Conservation (phyloP, 169 alveolate genomes). For the Babesia ovis region DNA sequence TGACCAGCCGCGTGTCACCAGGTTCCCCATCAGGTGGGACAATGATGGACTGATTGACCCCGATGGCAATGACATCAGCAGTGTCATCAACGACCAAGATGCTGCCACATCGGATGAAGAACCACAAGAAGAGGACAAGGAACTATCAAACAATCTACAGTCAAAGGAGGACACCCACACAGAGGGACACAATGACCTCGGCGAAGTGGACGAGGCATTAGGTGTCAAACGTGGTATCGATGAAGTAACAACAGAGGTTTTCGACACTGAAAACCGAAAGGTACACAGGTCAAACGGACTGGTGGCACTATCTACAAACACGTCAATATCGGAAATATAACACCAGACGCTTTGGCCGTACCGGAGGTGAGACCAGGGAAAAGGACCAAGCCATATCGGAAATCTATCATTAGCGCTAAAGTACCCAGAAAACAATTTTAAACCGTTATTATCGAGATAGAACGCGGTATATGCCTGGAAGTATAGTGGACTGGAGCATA, state of each 20-base stretch:
- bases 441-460: too few species aligned
- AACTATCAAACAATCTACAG: background rate
- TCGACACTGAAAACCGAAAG: background rate
- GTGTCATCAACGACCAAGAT: conserved; percentile 48
- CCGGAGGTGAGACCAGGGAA: too few species aligned
- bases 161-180: too few species aligned
- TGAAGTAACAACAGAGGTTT: background rate
- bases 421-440: too few species aligned
- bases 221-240: conserved; percentile 2
- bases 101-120: conserved; percentile 53
- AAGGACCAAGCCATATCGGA: too few species aligned
- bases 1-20: conserved; percentile 96
- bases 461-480: too few species aligned
- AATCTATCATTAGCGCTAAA: too few species aligned
- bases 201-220: too few species aligned
- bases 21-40: conserved; percentile 95
- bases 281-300: background rate
- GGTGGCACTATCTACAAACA: background rate
- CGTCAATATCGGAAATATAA: conserved; percentile 14
- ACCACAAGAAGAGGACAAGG: background rate
- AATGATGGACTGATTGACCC: conserved; percentile 61
- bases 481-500: too few species aligned
- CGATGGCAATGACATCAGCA: conserved; percentile 68
- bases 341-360: too few species aligned
- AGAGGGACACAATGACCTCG: too few species aligned